Percentiles rank a stretch among this genome's conserved stretches.
Evolutionary conservation across 108 stramenopile genomes (phyloP).

Genomic region (Aurantiochytrium sp.): DNA sequence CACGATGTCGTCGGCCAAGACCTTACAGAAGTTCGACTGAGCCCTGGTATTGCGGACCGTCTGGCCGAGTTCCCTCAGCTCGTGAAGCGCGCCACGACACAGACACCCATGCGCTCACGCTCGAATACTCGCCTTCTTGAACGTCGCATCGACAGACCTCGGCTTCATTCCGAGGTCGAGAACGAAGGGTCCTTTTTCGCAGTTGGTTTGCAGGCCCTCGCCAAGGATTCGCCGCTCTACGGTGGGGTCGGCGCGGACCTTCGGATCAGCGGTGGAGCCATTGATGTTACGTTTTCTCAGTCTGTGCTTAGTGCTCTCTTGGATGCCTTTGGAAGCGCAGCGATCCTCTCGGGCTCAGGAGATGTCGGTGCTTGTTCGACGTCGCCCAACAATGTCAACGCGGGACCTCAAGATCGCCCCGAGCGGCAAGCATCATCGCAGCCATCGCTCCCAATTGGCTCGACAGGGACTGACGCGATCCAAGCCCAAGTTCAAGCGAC

Average conservation of each 20-base stretch:
- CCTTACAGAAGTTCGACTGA: neutral
- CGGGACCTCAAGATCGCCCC: too few species aligned
- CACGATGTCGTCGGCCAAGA: neutral
- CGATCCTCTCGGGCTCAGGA: neutral
- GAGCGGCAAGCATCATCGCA: too few species aligned
- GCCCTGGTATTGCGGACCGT: neutral
- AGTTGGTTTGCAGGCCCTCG: neutral
- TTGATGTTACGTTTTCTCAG: neutral
- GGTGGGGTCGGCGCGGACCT: neutral
- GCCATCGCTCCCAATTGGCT: too few species aligned
- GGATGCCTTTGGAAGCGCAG: neutral
- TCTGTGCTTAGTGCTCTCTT: neutral
- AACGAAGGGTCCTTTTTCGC: neutral
- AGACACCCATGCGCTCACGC: neutral
- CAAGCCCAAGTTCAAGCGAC: neutral
- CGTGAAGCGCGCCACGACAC: neutral
- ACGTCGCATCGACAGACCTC: neutral
- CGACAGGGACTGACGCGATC: neutral
- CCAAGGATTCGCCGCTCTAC: constrained; percentile 5
- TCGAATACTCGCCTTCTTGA: too few species aligned
- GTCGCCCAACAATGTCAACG: too few species aligned
- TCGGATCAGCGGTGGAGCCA: neutral
- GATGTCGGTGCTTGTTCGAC: too few species aligned
- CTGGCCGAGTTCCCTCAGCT: neutral
- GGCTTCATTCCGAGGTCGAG: neutral